These are phyloP conservation scores for Usnea hakonensis DNA, from an alignment of 495 filamentous ascomycete genomes.

Conservation along the genomic window DNA sequence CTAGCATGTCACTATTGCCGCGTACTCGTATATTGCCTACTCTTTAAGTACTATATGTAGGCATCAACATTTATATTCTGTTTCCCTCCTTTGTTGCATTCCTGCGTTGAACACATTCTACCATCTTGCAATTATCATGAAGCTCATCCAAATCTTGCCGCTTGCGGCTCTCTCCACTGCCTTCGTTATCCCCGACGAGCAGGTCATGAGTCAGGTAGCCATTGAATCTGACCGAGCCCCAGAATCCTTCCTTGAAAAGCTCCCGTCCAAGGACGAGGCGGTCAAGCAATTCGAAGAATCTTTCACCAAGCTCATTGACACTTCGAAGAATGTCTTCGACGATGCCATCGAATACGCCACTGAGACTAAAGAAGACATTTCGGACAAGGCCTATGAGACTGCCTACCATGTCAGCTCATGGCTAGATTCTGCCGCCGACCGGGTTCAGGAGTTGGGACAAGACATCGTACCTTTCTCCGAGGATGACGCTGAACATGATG, in stretches of 20 bases:
- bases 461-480: neutral
- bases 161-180: slow-evolving; percentile 47
- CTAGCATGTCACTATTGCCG: neutral
- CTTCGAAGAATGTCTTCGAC: slow-evolving; percentile 39
- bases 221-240: slow-evolving; percentile 31
- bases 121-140: slow-evolving; percentile 31
- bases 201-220: slow-evolving; percentile 30
- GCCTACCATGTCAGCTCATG: slow-evolving; percentile 39
- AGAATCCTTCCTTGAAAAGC: slow-evolving; percentile 28
- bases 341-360: slow-evolving; percentile 35
- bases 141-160: slow-evolving; percentile 44
- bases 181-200: slow-evolving; percentile 51
- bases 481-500: neutral
- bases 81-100: neutral
- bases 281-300: slow-evolving; percentile 29
- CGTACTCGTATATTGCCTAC: neutral
- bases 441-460: slow-evolving; percentile 17
- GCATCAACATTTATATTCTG: neutral
- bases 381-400: slow-evolving; percentile 30
- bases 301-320: slow-evolving; percentile 30
- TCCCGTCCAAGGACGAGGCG: slow-evolving; percentile 35
- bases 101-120: neutral
- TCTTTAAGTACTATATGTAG: neutral
- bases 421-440: slow-evolving; percentile 31
- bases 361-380: slow-evolving; percentile 29